Percentiles rank a stretch among this genome's conserved stretches.
Evolutionary conservation across 2,329 filamentous ascomycete species (phyloP).

Genomic region (Aspergillus transmontanensis): DNA sequence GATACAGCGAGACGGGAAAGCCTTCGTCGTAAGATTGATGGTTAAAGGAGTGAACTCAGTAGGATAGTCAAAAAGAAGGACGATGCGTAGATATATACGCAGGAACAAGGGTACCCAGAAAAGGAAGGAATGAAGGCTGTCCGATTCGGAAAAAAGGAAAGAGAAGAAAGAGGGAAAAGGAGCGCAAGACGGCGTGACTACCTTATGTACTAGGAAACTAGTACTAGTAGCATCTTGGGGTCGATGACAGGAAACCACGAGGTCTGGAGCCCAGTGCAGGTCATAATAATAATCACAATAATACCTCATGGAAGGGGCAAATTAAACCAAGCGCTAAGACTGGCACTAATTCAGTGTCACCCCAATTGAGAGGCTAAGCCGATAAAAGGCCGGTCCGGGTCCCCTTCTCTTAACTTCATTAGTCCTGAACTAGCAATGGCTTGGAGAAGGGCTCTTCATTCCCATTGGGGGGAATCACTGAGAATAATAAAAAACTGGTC

Average conservation of each 20-base stretch:
- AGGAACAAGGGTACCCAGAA: constrained; percentile 12
- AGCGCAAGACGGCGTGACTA: constrained; percentile 9
- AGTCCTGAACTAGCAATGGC: background rate
- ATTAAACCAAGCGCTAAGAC: constrained; percentile 8
- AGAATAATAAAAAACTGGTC: background rate
- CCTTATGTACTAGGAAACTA: constrained; percentile 7
- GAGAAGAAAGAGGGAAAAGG: constrained; percentile 13
- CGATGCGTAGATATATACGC: background rate
- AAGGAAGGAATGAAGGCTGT: constrained; percentile 13
- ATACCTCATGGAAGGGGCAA: constrained; percentile 5
- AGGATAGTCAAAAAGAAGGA: constrained; percentile 8
- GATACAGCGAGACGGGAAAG: constrained; percentile 5
- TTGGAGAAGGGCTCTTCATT: background rate
- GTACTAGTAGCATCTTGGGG: background rate
- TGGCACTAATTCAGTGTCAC: constrained; percentile 4
- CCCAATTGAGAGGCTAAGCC: constrained; percentile 10
- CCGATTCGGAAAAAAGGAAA: constrained; percentile 9
- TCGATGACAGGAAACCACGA: constrained; percentile 1
- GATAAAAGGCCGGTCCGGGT: constrained; percentile 12
- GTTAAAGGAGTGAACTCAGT: constrained; percentile 12
- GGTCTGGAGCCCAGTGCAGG: background rate
- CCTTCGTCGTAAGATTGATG: background rate
- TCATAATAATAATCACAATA: constrained; percentile 5
- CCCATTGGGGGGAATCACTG: background rate
- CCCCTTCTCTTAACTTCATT: background rate